phyloP scores from a whole-genome alignment of 2,329 filamentous ascomycete genomes.

The Colletotrichum echinochloae region DNA sequence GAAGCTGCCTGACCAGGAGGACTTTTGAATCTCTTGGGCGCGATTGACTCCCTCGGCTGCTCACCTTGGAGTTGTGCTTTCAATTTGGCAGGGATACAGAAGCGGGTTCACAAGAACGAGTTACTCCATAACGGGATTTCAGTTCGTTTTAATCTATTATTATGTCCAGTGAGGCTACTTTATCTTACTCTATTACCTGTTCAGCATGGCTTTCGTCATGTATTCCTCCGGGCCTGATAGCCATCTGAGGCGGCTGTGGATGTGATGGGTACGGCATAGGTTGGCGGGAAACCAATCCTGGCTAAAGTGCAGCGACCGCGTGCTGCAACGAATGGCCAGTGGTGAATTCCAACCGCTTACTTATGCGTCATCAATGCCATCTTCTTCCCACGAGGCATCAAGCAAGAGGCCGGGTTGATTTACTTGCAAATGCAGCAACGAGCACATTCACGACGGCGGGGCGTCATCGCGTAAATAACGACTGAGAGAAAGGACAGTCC shows the following conservation, averaged over 20 bases:
- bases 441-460: background rate
- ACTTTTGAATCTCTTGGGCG: no score
- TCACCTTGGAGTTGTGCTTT: no score
- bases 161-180: no score
- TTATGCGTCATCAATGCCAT: background rate
- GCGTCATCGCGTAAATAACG: background rate
- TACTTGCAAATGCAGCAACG: background rate
- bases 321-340: background rate
- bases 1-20: slow-evolving; percentile 5
- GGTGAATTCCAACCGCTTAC: background rate
- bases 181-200: no score
- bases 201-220: no score
- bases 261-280: background rate
- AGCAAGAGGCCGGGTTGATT: background rate
- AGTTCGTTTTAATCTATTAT: no score
- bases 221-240: no score
- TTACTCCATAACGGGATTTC: no score
- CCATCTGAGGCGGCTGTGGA: fast-evolving
- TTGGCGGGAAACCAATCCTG: background rate
- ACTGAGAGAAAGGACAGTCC: background rate
- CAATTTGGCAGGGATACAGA: no score
- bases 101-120: no score
- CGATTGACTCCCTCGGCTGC: no score
- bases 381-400: no score
- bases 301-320: background rate